Percentiles rank a stretch among this genome's conserved stretches.
Evolutionary conservation across 1,284 basidiomycete genomes (phyloP).

Genomic region (Papiliotrema fonsecae): DNA sequence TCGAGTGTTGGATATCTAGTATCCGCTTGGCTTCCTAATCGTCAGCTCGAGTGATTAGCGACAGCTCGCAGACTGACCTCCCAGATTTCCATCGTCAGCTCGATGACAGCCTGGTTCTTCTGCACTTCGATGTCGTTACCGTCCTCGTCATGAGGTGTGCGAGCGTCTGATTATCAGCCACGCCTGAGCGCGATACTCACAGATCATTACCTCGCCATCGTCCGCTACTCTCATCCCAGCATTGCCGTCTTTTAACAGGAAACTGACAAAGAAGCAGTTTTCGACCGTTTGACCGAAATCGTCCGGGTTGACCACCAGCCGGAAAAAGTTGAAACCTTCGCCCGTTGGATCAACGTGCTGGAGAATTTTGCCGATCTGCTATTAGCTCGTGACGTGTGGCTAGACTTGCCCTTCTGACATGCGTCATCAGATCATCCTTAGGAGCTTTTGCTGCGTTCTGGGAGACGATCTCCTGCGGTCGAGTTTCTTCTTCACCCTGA

Average conservation of each 20-base stretch:
- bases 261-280: constrained; percentile 55
- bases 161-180: no score
- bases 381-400: not conserved
- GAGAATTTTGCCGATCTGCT: constrained; percentile 26
- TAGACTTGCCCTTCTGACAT: no score
- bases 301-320: constrained; percentile 51
- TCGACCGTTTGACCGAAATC: constrained; percentile 54
- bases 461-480: constrained; percentile 28
- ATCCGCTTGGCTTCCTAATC: no score
- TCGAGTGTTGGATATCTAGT: no score
- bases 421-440: no score
- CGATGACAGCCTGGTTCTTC: constrained; percentile 52
- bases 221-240: constrained; percentile 41
- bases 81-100: constrained; percentile 51
- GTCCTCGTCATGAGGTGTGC: constrained; percentile 30
- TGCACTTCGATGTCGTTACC: constrained; percentile 19
- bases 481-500: constrained; percentile 17
- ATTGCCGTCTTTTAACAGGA: constrained; percentile 51
- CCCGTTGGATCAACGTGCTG: constrained; percentile 16
- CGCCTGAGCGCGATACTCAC: constrained; percentile 35
- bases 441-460: no score
- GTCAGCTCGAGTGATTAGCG: no score
- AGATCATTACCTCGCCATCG: constrained; percentile 47
- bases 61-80: constrained; percentile 36
- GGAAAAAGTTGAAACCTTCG: constrained; percentile 48